These are phyloP conservation scores for Trichothecium roseum DNA, from an alignment of 2,329 filamentous ascomycete genomes.

Conservation along the genomic window DNA sequence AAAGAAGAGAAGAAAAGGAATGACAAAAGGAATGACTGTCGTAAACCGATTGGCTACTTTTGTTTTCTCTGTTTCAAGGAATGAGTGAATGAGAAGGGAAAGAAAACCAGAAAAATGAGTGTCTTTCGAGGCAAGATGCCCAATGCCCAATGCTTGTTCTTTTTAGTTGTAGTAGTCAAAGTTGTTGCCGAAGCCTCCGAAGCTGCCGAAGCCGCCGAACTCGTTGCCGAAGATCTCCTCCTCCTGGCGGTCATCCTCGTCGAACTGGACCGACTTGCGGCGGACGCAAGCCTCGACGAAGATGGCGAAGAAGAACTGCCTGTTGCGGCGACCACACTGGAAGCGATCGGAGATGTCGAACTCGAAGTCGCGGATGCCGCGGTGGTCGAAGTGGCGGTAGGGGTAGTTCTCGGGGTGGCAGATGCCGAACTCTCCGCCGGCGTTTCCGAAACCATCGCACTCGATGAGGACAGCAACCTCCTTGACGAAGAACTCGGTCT, in stretches of 20 bases:
- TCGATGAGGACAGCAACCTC: constrained; percentile 7
- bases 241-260: neutral
- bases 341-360: constrained; percentile 12
- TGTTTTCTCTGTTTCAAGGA: no score
- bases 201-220: no score
- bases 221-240: neutral
- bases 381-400: constrained; percentile 8
- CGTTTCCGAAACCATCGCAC: constrained; percentile 2
- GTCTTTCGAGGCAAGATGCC: no score
- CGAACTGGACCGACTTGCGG: neutral
- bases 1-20: no score
- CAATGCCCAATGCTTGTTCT: neutral
- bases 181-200: neutral
- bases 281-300: constrained; percentile 12
- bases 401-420: constrained; percentile 12
- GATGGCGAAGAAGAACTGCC: constrained; percentile 13
- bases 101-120: no score
- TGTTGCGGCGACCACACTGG: constrained; percentile 8
- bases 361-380: constrained; percentile 10
- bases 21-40: no score
- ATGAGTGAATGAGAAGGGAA: no score
- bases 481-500: constrained; percentile 5
- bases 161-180: neutral
- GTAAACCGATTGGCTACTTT: no score
- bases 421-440: constrained; percentile 6